These are phyloP conservation scores for Neohortaea acidophila DNA, from an alignment of 495 filamentous ascomycete genomes.

Conservation along the genomic window DNA sequence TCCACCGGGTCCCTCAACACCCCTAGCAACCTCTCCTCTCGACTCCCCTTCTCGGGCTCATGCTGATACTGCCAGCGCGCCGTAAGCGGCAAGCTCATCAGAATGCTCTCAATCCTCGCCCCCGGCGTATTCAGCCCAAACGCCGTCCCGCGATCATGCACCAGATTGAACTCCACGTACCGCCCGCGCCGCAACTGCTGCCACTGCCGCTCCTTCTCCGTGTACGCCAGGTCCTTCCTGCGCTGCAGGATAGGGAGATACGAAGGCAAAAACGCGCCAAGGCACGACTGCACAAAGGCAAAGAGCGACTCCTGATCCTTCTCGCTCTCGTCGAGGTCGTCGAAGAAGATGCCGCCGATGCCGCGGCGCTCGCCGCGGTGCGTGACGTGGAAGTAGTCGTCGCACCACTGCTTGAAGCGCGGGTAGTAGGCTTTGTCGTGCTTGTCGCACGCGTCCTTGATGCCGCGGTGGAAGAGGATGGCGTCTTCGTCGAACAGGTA, in stretches of 20 bases:
- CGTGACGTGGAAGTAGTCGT: constrained; percentile 88
- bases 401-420: constrained; percentile 95
- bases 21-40: constrained; percentile 61
- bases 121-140: constrained; percentile 91
- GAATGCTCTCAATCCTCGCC: constrained; percentile 82
- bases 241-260: constrained; percentile 79
- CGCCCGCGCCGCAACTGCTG: constrained; percentile 83
- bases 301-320: constrained; percentile 85
- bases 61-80: constrained; percentile 96
- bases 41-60: constrained; percentile 53
- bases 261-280: constrained; percentile 75
- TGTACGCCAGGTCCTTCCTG: constrained; percentile 83
- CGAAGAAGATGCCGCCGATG: constrained; percentile 95
- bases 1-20: constrained; percentile 75
- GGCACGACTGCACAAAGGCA: constrained; percentile 71
- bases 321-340: constrained; percentile 77
- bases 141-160: constrained; percentile 89
- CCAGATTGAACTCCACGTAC: constrained; percentile 97
- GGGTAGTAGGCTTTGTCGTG: constrained; percentile 89
- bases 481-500: constrained; percentile 97
- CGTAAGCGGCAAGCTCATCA: constrained; percentile 92
- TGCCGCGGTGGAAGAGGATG: constrained; percentile 84
- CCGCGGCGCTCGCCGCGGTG: constrained; percentile 84
- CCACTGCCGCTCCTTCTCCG: constrained; percentile 77
- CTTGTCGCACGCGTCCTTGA: constrained; percentile 85